phyloP scores from a whole-genome alignment of 108 stramenopile species.

The Nitzschia putrida region DNA sequence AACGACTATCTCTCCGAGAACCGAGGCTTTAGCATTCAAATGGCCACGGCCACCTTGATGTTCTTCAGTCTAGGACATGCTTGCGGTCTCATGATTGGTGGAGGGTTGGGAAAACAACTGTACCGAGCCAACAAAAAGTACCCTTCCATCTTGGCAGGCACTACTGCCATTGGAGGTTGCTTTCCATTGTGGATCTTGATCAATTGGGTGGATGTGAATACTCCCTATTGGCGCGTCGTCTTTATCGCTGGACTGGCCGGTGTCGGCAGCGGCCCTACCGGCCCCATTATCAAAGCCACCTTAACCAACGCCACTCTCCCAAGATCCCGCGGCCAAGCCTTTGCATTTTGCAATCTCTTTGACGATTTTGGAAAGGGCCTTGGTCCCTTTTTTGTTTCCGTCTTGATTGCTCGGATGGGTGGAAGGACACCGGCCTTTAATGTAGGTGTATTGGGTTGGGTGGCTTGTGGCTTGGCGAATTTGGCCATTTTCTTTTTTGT shows the following conservation, averaged over 20 bases:
- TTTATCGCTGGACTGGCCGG: slow-evolving; percentile 53
- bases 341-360: slow-evolving; percentile 74
- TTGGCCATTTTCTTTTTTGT: slow-evolving; percentile 65
- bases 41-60: slow-evolving; percentile 69
- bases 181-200: slow-evolving; percentile 74
- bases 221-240: slow-evolving; percentile 27
- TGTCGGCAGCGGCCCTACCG: slow-evolving; percentile 62
- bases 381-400: slow-evolving; percentile 79
- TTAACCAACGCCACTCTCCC: slow-evolving; percentile 84
- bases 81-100: slow-evolving; percentile 62
- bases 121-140: slow-evolving; percentile 63
- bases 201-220: slow-evolving; percentile 45
- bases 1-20: slow-evolving; percentile 84
- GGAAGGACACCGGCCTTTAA: slow-evolving; percentile 70
- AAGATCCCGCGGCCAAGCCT: slow-evolving; percentile 70
- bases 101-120: slow-evolving; percentile 56
- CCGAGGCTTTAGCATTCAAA: slow-evolving; percentile 68
- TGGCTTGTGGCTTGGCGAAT: slow-evolving; percentile 75
- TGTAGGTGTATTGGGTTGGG: slow-evolving; percentile 72
- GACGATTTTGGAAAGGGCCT: slow-evolving; percentile 89
- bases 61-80: slow-evolving; percentile 77
- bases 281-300: slow-evolving; percentile 77
- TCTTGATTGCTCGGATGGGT: slow-evolving; percentile 60
- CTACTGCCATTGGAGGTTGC: slow-evolving; percentile 58
- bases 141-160: slow-evolving; percentile 64